These are phyloP conservation scores for Homolaphlyctis polyrhiza DNA, from an alignment of 371 early-diverging fungal species.

Conservation along the genomic window DNA sequence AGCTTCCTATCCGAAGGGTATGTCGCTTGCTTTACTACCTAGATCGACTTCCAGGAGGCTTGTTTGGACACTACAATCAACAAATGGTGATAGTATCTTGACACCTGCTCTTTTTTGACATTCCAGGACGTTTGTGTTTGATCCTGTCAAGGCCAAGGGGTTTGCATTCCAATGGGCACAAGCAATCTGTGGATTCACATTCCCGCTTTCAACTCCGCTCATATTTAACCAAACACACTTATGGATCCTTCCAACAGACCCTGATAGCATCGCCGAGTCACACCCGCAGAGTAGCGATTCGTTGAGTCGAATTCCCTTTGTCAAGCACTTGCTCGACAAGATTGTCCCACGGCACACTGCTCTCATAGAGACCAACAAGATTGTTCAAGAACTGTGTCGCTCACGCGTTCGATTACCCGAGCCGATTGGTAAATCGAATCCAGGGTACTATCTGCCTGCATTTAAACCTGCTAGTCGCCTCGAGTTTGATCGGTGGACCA, in stretches of 20 bases:
- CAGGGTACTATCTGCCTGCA: not conserved
- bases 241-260: not conserved
- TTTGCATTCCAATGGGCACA: slow-evolving; percentile 28
- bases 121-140: slow-evolving; percentile 5
- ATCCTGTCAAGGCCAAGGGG: slow-evolving; percentile 12
- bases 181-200: slow-evolving; percentile 17
- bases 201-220: slow-evolving; percentile 4
- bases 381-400: not conserved
- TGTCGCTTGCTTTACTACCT: not conserved
- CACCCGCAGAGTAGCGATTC: not conserved
- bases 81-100: too few relatives aligned
- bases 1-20: slow-evolving; percentile 6
- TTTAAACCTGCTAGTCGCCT: not conserved
- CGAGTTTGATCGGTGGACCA: not conserved
- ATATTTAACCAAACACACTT: not conserved
- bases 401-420: not conserved
- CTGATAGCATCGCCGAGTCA: not conserved
- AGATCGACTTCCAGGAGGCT: not conserved
- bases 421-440: not conserved
- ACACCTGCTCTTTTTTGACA: too few relatives aligned
- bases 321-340: not conserved
- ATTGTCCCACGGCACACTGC: not conserved
- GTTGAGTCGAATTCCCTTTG: not conserved
- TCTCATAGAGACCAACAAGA: not conserved
- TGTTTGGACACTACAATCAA: slow-evolving; percentile 2